Base-by-base conservation (phyloP, 106 monocot genomes). In the Allium cepa region DNA sequence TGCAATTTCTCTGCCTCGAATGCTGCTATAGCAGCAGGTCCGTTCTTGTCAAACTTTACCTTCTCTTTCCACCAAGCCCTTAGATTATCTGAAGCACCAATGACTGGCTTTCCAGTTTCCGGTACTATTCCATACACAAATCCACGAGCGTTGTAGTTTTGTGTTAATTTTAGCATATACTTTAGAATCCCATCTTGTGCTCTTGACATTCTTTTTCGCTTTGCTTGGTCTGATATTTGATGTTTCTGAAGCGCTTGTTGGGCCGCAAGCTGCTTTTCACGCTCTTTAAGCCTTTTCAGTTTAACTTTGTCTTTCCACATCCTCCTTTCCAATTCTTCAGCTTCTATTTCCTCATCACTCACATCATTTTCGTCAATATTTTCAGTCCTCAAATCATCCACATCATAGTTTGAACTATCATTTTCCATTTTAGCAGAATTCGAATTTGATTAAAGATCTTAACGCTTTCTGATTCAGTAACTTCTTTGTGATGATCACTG, bases 41-140 rank as follows among this genome's bases (percentile, higher is more conserved):
- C 97, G 69, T 92, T 84, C 73, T 92, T 92, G 75, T 97, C 92
- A 79, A 92, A 99, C 64, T 90, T 99, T 50, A 92, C 97, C 75
- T 92, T 99, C 69, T 99, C 97, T 71, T 99, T 99, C 97, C 97
- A 99, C 97, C 97, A 99, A 53, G 89, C 92, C 76, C 97, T 84
- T 53, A 92, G 78, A 68, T 99, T 99, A 78, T 99, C 92, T 1
- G 97, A 99, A 36, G 97, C 71, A 46, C 97, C 92, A 52, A 89
- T 90, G 36, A 99, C 84, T 15, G 97, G 97, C 50, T 99, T 99
- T 52, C 97, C 97, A 71, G 89, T 99, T 15, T 99, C 97, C 18
- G 91, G 97, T 64, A 99, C 83, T 53, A 99, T 99, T 17, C 97
- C 97, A 67, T 99, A 99, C 12, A 99, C 90, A 49, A 99, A 99